Evolutionary conservation across 2,329 filamentous ascomycete species (phyloP).

Genomic region (Alternaria novae-zelandiae): DNA sequence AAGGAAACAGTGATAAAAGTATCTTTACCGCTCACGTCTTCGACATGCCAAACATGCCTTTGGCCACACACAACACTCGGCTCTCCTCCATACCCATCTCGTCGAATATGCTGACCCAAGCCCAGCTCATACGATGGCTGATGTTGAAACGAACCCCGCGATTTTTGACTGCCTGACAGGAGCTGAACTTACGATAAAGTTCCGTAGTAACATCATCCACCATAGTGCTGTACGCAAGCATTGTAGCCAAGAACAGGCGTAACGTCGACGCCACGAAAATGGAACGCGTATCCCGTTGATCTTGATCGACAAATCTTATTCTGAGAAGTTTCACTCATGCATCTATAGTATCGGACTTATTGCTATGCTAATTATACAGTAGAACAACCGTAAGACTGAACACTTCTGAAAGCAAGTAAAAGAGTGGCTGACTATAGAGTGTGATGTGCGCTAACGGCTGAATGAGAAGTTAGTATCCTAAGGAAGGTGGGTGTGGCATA

Average conservation of each 20-base stretch:
- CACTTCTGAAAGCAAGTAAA: neutral
- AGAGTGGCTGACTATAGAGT: neutral
- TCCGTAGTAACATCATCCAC: neutral
- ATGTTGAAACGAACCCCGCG: neutral
- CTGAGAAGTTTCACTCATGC: neutral
- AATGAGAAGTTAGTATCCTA: neutral
- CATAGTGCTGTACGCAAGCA: neutral
- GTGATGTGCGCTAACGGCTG: neutral
- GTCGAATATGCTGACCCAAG: neutral
- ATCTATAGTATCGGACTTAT: neutral
- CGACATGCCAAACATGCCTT: neutral
- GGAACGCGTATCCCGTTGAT: neutral
- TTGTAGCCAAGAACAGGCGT: neutral
- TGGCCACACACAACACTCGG: neutral
- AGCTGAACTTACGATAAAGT: neutral
- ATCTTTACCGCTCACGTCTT: neutral
- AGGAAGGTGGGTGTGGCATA: neutral
- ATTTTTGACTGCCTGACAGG: neutral
- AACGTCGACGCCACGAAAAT: neutral
- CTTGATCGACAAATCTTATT: neutral
- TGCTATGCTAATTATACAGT: neutral
- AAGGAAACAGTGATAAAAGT: neutral
- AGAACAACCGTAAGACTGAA: neutral
- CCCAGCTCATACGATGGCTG: neutral
- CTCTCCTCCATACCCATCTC: neutral